These are phyloP conservation scores for Phytophthora fragariaefolia DNA, from an alignment of 352 stramenopile species.

Conservation along the genomic window DNA sequence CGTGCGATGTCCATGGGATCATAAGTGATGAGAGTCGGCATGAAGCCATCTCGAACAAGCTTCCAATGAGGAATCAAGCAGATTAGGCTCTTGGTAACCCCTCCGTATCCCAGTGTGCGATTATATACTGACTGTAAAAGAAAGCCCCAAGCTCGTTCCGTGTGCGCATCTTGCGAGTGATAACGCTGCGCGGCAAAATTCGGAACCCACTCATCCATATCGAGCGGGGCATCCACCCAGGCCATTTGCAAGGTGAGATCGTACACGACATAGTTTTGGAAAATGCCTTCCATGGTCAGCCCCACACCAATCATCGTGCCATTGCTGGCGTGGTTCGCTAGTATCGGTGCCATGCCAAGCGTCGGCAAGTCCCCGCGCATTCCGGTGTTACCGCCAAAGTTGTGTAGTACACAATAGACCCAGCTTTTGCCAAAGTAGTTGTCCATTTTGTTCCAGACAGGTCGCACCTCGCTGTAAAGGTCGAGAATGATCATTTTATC, in stretches of 20 bases:
- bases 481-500: slow-evolving; percentile 84
- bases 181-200: slow-evolving; percentile 68
- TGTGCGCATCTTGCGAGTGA: slow-evolving; percentile 54
- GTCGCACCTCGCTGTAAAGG: slow-evolving; percentile 78
- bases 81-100: slow-evolving; percentile 78
- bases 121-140: slow-evolving; percentile 78
- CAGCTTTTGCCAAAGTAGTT: slow-evolving; percentile 87
- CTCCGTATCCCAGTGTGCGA: slow-evolving; percentile 63
- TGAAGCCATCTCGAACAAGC: slow-evolving; percentile 70
- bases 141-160: slow-evolving; percentile 59
- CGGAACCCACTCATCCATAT: slow-evolving; percentile 56
- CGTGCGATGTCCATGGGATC: slow-evolving; percentile 63
- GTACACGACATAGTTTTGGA: slow-evolving; percentile 89
- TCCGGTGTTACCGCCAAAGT: slow-evolving; percentile 83
- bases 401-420: slow-evolving; percentile 88
- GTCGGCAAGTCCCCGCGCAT: slow-evolving; percentile 78
- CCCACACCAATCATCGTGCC: slow-evolving; percentile 81
- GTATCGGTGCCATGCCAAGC: slow-evolving; percentile 55
- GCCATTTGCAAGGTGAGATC: slow-evolving; percentile 80
- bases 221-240: slow-evolving; percentile 55
- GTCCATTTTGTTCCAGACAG: slow-evolving; percentile 76
- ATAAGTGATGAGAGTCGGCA: slow-evolving; percentile 79
- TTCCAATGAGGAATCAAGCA: slow-evolving; percentile 76
- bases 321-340: slow-evolving; percentile 49
- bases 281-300: slow-evolving; percentile 88